These are phyloP conservation scores for Pythium sukuiense DNA, from an alignment of 352 stramenopile species.

Conservation along the genomic window DNA sequence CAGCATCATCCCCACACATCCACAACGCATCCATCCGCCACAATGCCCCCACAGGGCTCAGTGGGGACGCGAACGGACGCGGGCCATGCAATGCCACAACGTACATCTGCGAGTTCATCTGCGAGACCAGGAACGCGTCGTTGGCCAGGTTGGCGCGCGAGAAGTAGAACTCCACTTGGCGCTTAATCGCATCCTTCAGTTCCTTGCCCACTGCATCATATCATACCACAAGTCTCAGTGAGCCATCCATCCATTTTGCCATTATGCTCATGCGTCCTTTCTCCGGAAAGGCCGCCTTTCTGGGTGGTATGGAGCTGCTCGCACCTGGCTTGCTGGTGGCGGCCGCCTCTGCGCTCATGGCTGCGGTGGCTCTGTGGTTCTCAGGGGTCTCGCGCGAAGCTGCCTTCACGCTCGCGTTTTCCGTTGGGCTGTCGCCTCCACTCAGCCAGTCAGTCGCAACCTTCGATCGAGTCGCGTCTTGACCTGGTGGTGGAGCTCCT, in stretches of 20 bases:
- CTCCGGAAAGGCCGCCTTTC: not conserved
- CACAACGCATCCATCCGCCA: not conserved
- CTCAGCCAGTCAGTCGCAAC: slow-evolving; percentile 29
- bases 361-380: slow-evolving; percentile 8
- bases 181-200: slow-evolving; percentile 79
- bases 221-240: not conserved
- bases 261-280: not conserved
- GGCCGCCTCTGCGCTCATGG: slow-evolving; percentile 26
- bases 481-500: slow-evolving; percentile 20
- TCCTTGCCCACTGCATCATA: slow-evolving; percentile 37
- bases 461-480: slow-evolving; percentile 6
- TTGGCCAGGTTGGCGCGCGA: slow-evolving; percentile 85
- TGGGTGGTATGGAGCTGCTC: not conserved
- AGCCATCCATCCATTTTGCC: not conserved
- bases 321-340: slow-evolving; percentile 21
- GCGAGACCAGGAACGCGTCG: slow-evolving; percentile 85
- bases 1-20: not conserved
- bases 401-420: slow-evolving; percentile 3
- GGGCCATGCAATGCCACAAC: not conserved
- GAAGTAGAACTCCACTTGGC: slow-evolving; percentile 93
- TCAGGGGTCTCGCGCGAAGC: slow-evolving; percentile 1
- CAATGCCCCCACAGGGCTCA: not conserved
- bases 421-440: slow-evolving; percentile 17
- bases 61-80: not conserved
- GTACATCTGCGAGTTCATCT: slow-evolving; percentile 91